Evolutionary conservation across 2,329 filamentous ascomycete genomes (phyloP).

Genomic region (Remersonia thermophila): DNA sequence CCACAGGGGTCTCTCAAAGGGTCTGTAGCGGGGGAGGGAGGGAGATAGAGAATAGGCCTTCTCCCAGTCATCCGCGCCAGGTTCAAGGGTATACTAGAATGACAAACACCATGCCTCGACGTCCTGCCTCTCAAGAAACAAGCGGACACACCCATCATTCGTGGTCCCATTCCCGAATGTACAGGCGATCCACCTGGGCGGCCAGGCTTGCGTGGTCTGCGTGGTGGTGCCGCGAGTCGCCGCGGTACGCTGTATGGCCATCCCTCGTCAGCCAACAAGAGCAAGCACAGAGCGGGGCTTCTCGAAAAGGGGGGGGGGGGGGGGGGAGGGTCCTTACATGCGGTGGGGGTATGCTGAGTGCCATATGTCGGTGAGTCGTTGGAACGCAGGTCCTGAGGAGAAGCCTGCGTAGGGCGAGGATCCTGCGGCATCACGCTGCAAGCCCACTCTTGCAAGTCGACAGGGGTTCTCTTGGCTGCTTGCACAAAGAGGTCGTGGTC

Average conservation of each 20-base stretch:
- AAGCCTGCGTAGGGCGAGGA: too few relatives aligned
- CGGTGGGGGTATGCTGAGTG: constrained; percentile 50
- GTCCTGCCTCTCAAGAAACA: too few relatives aligned
- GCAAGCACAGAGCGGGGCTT: too few relatives aligned
- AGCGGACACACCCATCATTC: constrained; percentile 33
- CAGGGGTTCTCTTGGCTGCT: constrained; percentile 90
- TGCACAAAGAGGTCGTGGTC: constrained; percentile 90
- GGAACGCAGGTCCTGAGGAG: constrained; percentile 47
- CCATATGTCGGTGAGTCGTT: constrained; percentile 46
- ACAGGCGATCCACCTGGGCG: constrained; percentile 31
- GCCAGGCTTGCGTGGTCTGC: constrained; percentile 33
- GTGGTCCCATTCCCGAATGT: constrained; percentile 42
- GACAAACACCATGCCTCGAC: too few relatives aligned
- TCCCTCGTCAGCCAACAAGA: constrained; percentile 36
- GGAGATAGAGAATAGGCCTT: too few relatives aligned
- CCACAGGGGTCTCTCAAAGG: too few relatives aligned
- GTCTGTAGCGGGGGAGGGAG: too few relatives aligned
- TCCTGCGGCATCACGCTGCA: constrained; percentile 57
- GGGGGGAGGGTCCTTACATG: too few relatives aligned
- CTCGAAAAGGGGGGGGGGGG: too few relatives aligned
- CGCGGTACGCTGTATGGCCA: constrained; percentile 36
- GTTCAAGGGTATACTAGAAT: too few relatives aligned
- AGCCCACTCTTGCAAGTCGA: constrained; percentile 88
- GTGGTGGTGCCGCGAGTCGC: constrained; percentile 43
- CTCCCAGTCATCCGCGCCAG: too few relatives aligned